Base-by-base conservation (phyloP, 2,329 filamentous ascomycete species). In the Aspergillus pseudotamarii region DNA sequence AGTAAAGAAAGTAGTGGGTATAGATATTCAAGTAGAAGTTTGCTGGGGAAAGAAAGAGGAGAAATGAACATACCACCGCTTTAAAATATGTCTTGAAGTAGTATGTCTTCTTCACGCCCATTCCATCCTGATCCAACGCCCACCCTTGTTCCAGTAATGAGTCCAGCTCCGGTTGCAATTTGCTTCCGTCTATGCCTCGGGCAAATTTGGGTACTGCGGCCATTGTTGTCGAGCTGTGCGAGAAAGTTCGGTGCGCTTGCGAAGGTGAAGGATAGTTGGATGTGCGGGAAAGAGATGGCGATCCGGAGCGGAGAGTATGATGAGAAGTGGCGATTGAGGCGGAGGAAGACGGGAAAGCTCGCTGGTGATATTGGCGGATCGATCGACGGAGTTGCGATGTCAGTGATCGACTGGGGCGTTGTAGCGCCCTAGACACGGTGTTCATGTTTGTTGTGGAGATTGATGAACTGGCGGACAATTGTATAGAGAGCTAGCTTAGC, bases 61-160 rank as follows among this genome's bases (percentile, higher is more conserved):
- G 53, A 43, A 57, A 56, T 14, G n/a, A 58, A 71, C 75, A 56
- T 61, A 79, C 76, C 64, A 78, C 69, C 4, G 74, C 75, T 64
- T 78, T 79, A 36, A 77, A 77, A 63, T 79, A 79, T 4, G 72
- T 74, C 59, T 73, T 74, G 60, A 79, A 79, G 68, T 76, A 72
- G 64, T 73, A 79, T 14, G 76, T 79, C 67, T 79, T 79, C 23
- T 67, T 69, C 9, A 79, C 58, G 1, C 76, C 77, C 69, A 70
- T 73, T 6, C 71, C 70, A 6, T 75, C 73, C 23, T 69, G 67
- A 59, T 78, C 77, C 57, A 78, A 62, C 8, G 58, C 65, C 77
- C 77, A 79, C 43, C 73, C 74, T 23, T 73, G 66, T 41, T 69
- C 63, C 41, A 71, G 66, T 48, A 79, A 63, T 10, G 64, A 57